Evolutionary conservation across 106 monocot genomes (phyloP), one percentile per base, ranked within the genome.

Genomic region (Allium cepa): DNA sequence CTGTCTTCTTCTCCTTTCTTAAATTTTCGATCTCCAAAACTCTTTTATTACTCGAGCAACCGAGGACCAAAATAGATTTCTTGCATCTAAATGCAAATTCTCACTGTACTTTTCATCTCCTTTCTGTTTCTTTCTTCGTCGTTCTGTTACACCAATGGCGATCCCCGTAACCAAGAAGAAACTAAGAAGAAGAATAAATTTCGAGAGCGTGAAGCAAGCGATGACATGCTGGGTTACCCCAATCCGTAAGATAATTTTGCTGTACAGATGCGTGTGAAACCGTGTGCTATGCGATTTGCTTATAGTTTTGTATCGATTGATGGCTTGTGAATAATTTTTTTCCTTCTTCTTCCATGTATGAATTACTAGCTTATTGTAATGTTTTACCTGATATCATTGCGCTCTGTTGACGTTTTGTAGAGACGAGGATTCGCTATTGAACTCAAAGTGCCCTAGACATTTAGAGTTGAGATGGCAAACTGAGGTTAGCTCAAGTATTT

Each of bases 381-480:
- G 5, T 36, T 36, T 36, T 36, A 1, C 5, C 10, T 22, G 26
- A 26, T 61, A 26, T 28, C 61, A 61, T 27, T 22, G 8, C 8
- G 8, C 9, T 61, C 12, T 59, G 12, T 46, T 70, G 10, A 49
- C 26, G 66, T 75, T 49, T 79, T 69, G 60, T 52, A 97, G 97
- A 68, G 92, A 97, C 49, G 97, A 97, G 64, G 92, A 97, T 73
- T 79, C 97, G 8, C 81, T 97, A 76, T 73, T 87, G 73, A 82
- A 84, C 48, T 78, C 79, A 45, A 89, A 87, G 67, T 97, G 97
- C 66, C 84, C 97, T 5, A 75, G 80, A 45, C 72, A 97, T 63
- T 68, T 97, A 27, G 97, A 97, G 56, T 69, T 97, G 74, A 80
- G 97, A 74, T 97, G 97, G 97, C 97, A 97, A 75, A 87, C 92